A percentile compares a stretch with the other conserved stretches of the same genome.
Conservation (phyloP, 2,329 filamentous ascomycete species). For the Talaromyces atroroseus region DNA sequence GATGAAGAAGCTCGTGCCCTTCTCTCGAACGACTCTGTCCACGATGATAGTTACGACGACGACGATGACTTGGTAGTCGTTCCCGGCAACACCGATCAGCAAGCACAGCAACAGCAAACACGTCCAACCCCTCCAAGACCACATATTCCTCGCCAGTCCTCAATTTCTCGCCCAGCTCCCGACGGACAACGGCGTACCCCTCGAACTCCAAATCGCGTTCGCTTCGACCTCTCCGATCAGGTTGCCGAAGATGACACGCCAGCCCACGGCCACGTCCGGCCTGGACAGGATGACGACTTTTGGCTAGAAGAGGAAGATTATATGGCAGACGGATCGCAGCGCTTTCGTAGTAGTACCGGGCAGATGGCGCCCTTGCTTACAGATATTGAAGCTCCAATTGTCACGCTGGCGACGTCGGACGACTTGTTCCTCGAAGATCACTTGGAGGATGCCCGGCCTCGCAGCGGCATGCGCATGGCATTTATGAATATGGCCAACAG, state of each 20-base stretch:
- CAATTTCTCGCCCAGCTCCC: conserved; percentile 35
- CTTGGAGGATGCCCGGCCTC: conserved; percentile 63
- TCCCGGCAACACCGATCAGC: conserved; percentile 17
- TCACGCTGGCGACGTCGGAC: conserved; percentile 61
- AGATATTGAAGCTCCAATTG: conserved; percentile 74
- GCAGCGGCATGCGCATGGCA: conserved; percentile 77
- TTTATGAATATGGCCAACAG: conserved; percentile 99
- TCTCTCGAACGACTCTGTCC: conserved; percentile 22
- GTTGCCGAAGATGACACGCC: conserved; percentile 22
- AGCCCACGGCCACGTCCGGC: conserved; percentile 28
- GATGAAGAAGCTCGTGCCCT: conserved; percentile 30
- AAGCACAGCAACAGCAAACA: conserved; percentile 13
- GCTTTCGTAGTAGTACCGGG: conserved; percentile 36
- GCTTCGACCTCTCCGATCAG: conserved; percentile 52
- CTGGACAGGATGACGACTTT: conserved; percentile 24
- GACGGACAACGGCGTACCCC: conserved; percentile 46
- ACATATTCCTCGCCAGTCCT: conserved; percentile 33
- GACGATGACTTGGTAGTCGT: conserved; percentile 25
- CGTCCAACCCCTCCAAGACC: conserved; percentile 12
- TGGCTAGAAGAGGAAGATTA: conserved; percentile 60
- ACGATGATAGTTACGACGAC: conserved; percentile 18
- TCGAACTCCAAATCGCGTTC: conserved; percentile 62
- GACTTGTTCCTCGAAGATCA: conserved; percentile 54
- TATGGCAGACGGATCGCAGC: conserved; percentile 39
- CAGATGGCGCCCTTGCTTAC: conserved; percentile 68